Evolutionary conservation across 1,284 basidiomycete genomes (phyloP), one percentile per base, ranked within the genome.

Genomic region (Exobasidium cylindrosporum): DNA sequence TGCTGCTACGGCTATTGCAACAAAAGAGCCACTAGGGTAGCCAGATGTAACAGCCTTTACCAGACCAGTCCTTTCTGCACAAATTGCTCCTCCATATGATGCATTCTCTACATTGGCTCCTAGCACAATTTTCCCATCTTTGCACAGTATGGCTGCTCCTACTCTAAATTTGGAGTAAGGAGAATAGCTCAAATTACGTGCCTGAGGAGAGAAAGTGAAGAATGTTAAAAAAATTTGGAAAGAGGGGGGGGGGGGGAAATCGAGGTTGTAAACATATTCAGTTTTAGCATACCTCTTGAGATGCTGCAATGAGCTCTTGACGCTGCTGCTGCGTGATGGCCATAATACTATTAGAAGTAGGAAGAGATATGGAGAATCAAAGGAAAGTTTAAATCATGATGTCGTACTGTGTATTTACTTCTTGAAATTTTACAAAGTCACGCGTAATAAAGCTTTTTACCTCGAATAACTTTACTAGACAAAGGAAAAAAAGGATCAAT

Each of bases 61-160:
- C 17, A 79, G 63, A 5, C 74, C 74, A 2, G 76, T 68, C 26
- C 77, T 67, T 63, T 79, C 77, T 7, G 77, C 77, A 54, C 77
- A 79, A 50, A 76, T 69, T 1, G 70, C 70, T 5, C 66, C 76
- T 10, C 92, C 89, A 77, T 92, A 93, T 0, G 90, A 90, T 0
- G 91, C 91, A 74, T 95, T 95, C 82, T 96, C 92, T 62, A 95
- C 85, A 75, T 94, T 95, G 43, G 88, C 87, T 3, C 92, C 92
- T 58, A 86, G 88, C 65, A 92, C 84, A 44, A 94, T 85, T 13
- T 83, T 81, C 0, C 90, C 91, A 62, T 88, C 85, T 0, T 84
- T 78, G 1, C 87, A 83, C 21, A 94, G 81, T 11, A 95, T 82
- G 0, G 91, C 89, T 0, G 92, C 91, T 0, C 93, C 92, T 10